phyloP scores from a whole-genome alignment of 345 rosid genomes.

The Boechera stricta region DNA sequence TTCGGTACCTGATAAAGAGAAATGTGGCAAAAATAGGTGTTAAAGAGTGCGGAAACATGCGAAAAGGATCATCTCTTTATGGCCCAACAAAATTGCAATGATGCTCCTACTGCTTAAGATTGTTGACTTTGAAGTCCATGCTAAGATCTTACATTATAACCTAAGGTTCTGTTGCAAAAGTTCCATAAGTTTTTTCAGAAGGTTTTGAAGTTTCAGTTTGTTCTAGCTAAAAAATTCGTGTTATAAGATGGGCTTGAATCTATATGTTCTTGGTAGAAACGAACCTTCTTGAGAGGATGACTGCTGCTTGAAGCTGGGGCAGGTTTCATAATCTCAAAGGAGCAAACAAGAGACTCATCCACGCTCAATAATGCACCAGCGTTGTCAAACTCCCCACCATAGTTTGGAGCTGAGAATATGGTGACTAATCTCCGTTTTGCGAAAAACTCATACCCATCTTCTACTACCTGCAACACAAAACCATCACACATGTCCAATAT shows the following conservation, averaged over 20 bases:
- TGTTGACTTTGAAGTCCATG: background rate
- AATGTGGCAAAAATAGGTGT: background rate
- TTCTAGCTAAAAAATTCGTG: background rate
- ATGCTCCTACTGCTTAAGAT: slow-evolving; percentile 13
- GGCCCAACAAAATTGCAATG: background rate
- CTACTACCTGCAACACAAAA: slow-evolving; percentile 72
- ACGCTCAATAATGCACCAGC: slow-evolving; percentile 89
- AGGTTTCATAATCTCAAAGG: slow-evolving; percentile 93
- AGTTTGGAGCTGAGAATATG: slow-evolving; percentile 95
- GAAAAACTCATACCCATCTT: slow-evolving; percentile 95
- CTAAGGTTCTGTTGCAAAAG: slow-evolving; percentile 3
- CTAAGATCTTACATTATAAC: background rate
- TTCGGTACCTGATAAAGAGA: slow-evolving; percentile 40
- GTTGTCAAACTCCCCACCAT: slow-evolving; percentile 97
- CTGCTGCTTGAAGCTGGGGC: slow-evolving; percentile 52
- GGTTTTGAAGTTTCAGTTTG: slow-evolving; percentile 1
- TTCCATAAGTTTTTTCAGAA: background rate
- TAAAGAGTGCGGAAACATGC: background rate
- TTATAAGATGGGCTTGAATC: slow-evolving; percentile 1
- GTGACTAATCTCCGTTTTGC: slow-evolving; percentile 84
- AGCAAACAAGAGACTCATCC: slow-evolving; percentile 74
- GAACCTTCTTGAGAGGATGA: slow-evolving; percentile 66
- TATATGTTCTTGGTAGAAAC: slow-evolving; percentile 8
- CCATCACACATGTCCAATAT: slow-evolving; percentile 1
- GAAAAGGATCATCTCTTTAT: background rate